Evolutionary conservation across 2,329 filamentous ascomycete species (phyloP).

Genomic region (Xylaria sp.): DNA sequence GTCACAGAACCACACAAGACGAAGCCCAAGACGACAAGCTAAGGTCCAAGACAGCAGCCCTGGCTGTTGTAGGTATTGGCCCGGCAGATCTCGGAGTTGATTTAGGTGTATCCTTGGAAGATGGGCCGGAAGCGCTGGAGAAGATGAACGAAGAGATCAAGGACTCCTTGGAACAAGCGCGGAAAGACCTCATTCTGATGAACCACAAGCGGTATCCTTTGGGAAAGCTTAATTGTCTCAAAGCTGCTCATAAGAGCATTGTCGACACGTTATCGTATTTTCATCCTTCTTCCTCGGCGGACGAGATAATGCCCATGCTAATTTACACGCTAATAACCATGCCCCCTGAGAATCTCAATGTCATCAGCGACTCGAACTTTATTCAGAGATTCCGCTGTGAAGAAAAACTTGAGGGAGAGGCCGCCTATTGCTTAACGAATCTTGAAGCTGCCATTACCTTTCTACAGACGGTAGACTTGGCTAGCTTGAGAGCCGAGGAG

Average conservation of each 20-base stretch:
- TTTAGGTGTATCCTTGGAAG: slow-evolving; percentile 65
- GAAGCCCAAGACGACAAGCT: slow-evolving; percentile 95
- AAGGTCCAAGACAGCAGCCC: slow-evolving; percentile 89
- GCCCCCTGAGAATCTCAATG: slow-evolving; percentile 84
- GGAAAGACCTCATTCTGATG: slow-evolving; percentile 81
- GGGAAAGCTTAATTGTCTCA: slow-evolving; percentile 90
- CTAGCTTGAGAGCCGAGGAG: slow-evolving; percentile 86
- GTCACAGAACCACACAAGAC: slow-evolving; percentile 90
- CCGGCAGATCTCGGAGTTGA: slow-evolving; percentile 86
- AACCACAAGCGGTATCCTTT: slow-evolving; percentile 86
- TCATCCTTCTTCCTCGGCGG: slow-evolving; percentile 85
- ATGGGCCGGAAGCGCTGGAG: slow-evolving; percentile 66
- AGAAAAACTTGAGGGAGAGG: slow-evolving; percentile 88
- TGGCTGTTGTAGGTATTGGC: slow-evolving; percentile 91
- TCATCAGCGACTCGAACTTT: slow-evolving; percentile 94
- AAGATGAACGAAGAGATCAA: slow-evolving; percentile 75
- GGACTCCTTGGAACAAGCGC: slow-evolving; percentile 76
- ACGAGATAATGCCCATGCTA: slow-evolving; percentile 95
- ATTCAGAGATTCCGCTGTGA: slow-evolving; percentile 91
- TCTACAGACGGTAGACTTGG: slow-evolving; percentile 92
- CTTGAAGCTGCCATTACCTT: slow-evolving; percentile 95
- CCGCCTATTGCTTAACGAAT: slow-evolving; percentile 95
- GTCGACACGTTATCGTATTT: slow-evolving; percentile 83
- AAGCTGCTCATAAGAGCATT: slow-evolving; percentile 90
- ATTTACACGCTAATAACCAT: slow-evolving; percentile 96